Conservation (phyloP, 1,284 basidiomycete genomes). For the Cutaneotrichosporon cutaneum region DNA sequence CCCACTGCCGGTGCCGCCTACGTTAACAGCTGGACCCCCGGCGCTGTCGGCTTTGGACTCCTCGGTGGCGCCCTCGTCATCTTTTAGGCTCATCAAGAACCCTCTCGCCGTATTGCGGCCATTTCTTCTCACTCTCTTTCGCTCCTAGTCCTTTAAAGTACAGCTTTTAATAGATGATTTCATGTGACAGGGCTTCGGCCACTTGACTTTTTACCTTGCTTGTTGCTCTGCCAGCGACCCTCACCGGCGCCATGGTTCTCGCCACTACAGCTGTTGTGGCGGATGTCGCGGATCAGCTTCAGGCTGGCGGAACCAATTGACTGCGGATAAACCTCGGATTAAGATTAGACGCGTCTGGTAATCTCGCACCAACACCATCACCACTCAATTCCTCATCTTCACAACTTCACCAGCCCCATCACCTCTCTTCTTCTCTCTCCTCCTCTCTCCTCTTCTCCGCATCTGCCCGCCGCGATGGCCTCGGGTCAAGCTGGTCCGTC, state of each 20-base stretch:
- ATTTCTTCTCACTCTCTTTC: neutral
- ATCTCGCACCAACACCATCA: no score
- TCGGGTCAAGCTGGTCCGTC: no score
- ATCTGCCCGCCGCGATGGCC: no score
- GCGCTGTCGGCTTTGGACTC: neutral
- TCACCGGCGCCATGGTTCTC: neutral
- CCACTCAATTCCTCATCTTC: no score
- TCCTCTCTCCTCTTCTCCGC: no score
- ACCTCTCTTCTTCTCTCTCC: no score
- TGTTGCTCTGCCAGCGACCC: neutral
- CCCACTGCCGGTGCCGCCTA: neutral
- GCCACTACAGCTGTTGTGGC: neutral
- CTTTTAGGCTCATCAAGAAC: neutral
- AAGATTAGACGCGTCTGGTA: no score
- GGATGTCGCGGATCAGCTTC: neutral
- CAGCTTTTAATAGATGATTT: neutral
- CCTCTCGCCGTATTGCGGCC: neutral
- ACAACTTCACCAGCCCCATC: no score
- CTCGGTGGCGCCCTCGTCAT: neutral
- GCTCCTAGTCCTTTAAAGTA: neutral
- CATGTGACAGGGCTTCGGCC: neutral
- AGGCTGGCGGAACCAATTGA: neutral
- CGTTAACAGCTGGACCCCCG: neutral
- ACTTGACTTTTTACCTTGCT: neutral
- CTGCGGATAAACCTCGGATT: neutral